Base-by-base conservation (phyloP, 2,329 filamentous ascomycete species). In the Orbilia ellipsospora region DNA sequence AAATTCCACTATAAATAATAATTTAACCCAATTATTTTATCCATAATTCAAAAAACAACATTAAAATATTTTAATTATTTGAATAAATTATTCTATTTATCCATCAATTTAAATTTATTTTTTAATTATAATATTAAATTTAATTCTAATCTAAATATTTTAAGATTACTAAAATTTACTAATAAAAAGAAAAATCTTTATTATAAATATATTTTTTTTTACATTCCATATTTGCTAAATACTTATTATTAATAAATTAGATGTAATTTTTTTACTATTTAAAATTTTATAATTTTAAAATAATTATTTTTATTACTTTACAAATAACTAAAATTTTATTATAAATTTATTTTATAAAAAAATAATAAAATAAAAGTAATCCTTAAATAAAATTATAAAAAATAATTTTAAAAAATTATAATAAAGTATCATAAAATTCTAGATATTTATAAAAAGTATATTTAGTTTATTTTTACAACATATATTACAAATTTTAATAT, bases 51-150 rank as follows among this genome's bases (percentile, higher is more conserved):
- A 20, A 55, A 55, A 13, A 31, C 12, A 23, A 23, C 7, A 7
- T 55, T 23, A 55, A 55, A 7, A 55, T 23, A 55, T 55, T 23
- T 13, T 55, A 36, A 18, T 36, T 57, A 57, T 57, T 40, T 18
- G n/a, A 12, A 23, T 10, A 36, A 40, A 10, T 57, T 52, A 63
- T 63, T 63, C 52, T 54, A 36, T 36, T 12, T 36, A 52, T 63
- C 18, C 36, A 36, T 52, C 18, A 42, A 15, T 42, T 63, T 52
- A 26, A 5, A 42, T 42, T 7, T 42, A 42, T 42, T 42, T 42
- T 42, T 42, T 42, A 7, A 42, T 42, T 7, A 42, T 42, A 7
- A 42, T 42, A 42, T 42, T 42, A 7, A 42, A 42, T 42, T 42
- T 42, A 42, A 42, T 42, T 42, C 40, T 42, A 7, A 42, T 42